Evolutionary conservation across 805 yeast species (phyloP).

Genomic region (Yamadazyma ubonensis): DNA sequence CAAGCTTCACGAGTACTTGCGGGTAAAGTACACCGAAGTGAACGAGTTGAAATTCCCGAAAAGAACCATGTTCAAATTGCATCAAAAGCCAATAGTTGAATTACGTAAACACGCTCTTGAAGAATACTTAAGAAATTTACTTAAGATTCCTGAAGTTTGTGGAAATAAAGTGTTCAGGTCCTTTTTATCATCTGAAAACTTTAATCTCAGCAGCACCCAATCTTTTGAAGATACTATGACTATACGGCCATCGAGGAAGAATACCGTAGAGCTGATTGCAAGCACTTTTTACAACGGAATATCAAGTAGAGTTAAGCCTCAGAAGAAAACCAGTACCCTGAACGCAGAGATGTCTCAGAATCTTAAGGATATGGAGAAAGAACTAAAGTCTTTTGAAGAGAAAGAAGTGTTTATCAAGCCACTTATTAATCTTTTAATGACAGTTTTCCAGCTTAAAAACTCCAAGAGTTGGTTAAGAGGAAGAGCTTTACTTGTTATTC

Average conservation of each 20-base stretch:
- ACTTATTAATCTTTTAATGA: slow-evolving; percentile 70
- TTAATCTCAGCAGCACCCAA: slow-evolving; percentile 35
- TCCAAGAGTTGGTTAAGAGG: slow-evolving; percentile 82
- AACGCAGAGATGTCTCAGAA: slow-evolving; percentile 24
- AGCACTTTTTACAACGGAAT: slow-evolving; percentile 34
- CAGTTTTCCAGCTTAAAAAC: slow-evolving; percentile 63
- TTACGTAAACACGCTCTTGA: slow-evolving; percentile 62
- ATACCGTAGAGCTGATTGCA: slow-evolving; percentile 31
- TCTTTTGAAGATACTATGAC: slow-evolving; percentile 22
- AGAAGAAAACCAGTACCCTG: slow-evolving; percentile 2
- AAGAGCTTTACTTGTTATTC: slow-evolving; percentile 71
- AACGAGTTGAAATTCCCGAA: slow-evolving; percentile 55
- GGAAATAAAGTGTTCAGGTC: slow-evolving; percentile 67
- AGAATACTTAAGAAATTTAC: slow-evolving; percentile 54
- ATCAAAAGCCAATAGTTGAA: slow-evolving; percentile 60
- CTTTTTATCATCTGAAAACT: slow-evolving; percentile 73
- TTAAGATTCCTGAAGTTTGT: slow-evolving; percentile 69
- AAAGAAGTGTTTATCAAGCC: slow-evolving; percentile 62
- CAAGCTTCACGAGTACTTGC: slow-evolving; percentile 65
- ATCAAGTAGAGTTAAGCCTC: slow-evolving; percentile 19
- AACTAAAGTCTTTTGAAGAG: slow-evolving; percentile 53
- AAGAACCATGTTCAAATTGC: slow-evolving; percentile 66
- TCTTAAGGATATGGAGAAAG: slow-evolving; percentile 52
- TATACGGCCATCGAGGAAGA: slow-evolving; percentile 9
- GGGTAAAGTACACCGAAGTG: slow-evolving; percentile 50